Base-by-base conservation (phyloP, 2,329 filamentous ascomycete genomes). In the Colletotrichum aenigma region DNA sequence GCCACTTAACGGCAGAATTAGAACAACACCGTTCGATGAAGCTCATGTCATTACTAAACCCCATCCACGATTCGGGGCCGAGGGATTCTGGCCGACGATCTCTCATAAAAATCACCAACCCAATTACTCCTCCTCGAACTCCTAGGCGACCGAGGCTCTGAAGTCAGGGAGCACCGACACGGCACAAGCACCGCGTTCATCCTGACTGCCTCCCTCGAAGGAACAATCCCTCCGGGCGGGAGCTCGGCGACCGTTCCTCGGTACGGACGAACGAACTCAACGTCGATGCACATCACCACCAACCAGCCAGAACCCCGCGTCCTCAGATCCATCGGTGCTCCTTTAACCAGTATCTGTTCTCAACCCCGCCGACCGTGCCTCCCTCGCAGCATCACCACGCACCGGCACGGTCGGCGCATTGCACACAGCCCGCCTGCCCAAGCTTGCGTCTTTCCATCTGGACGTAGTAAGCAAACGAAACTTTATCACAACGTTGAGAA, bases 1-100 rank as follows among this genome's bases (percentile, higher is more conserved):
- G 10, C 43, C 3, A 6, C 43, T 21, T 13, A 0, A 21, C 0
- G 0, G 10, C 2, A 48, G 10, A 48, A 21, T 1, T 7, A 48
- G 10, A 48, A 13, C 43, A 48, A 21, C 10, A 6, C 1, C n/a
- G n/a, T 21, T 7, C 43, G 43, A 24, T 52, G 12, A 52, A 21
- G 43, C n/a, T 7, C 43, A 13, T 24, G 4, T 12, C 4, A 13
- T 52, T 21, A 52, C 43, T 21, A 3, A 21, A 4, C n/a, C 6
- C 43, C 43, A n/a, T 13, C n/a, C 43, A 21, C 10, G 43, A 52
- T 52, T 21, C 43, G 43, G 3, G 43, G 43, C 7, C n/a, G 1
- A 2, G 2, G 43, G 43, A 21, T 21, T 24, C 1, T 52, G 43
- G n/a, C 43, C 43, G 43, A 52, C 6, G n/a, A 52, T 52, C 43